phyloP scores from a whole-genome alignment of 1,139 yeast genomes.

The Taphrina wiesneri region DNA sequence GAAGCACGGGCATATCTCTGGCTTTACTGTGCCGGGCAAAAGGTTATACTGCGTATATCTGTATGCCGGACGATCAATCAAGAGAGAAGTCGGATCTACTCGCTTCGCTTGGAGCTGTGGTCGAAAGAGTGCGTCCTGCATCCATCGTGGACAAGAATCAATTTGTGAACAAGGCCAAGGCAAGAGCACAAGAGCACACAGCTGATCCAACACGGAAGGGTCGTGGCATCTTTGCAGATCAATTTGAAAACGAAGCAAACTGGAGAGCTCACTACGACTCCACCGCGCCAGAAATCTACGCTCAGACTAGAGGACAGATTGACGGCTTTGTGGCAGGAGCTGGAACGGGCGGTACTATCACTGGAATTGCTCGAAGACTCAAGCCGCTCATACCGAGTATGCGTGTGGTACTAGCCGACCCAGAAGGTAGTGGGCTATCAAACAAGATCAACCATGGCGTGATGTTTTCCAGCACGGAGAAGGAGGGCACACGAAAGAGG shows the following conservation, averaged over 20 bases:
- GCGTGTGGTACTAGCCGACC: conserved; percentile 72
- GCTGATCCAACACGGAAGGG: conserved; percentile 45
- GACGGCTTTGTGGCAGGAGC: conserved; percentile 80
- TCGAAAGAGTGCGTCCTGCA: conserved; percentile 92
- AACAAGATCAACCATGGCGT: conserved; percentile 86
- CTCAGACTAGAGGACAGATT: conserved; percentile 62
- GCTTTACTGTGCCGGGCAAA: conserved; percentile 83
- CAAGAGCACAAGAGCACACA: conserved; percentile 60
- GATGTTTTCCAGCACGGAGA: conserved; percentile 85
- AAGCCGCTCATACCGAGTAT: conserved; percentile 53
- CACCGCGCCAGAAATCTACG: conserved; percentile 88
- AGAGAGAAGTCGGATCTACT: conserved; percentile 73
- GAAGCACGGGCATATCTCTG: conserved; percentile 79
- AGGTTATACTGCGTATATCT: conserved; percentile 87
- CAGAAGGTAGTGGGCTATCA: conserved; percentile 90
- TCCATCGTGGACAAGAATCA: conserved; percentile 91
- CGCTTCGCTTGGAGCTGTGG: conserved; percentile 72
- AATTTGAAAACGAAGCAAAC: conserved; percentile 87
- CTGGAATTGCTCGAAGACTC: conserved; percentile 78
- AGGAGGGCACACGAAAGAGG: conserved; percentile 88
- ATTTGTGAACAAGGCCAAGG: conserved; percentile 83
- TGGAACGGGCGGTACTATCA: conserved; percentile 70
- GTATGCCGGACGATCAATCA: conserved; percentile 93
- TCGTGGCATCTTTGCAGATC: conserved; percentile 84
- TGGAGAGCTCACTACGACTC: conserved; percentile 80